These are phyloP conservation scores for Noccaea caerulescens DNA, from an alignment of 345 rosid genomes.

Conservation along the genomic window DNA sequence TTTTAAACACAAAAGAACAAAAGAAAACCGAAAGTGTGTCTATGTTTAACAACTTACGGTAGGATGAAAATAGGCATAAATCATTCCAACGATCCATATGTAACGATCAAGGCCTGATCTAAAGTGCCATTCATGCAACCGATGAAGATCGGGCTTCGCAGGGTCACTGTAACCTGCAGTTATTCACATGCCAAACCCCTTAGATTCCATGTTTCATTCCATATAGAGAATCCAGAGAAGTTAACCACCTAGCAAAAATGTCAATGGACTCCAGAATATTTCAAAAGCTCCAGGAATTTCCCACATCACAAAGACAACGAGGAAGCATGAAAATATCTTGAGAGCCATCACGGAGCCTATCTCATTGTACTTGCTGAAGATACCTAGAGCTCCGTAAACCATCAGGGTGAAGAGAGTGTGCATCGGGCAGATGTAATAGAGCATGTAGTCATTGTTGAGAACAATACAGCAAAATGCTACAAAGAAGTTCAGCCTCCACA, in stretches of 20 bases:
- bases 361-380: conserved; percentile 82
- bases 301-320: conserved; percentile 87
- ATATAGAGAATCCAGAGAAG: conserved; percentile 14
- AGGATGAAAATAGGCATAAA: conserved; percentile 95
- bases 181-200: conserved; percentile 1
- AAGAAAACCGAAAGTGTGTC: not conserved
- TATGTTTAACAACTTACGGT: conserved; percentile 55
- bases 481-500: conserved; percentile 98
- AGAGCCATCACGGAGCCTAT: conserved; percentile 83
- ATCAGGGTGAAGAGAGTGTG: conserved; percentile 93
- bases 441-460: conserved; percentile 93
- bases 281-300: conserved; percentile 90
- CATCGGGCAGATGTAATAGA: conserved; percentile 98
- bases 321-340: conserved; percentile 84
- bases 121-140: conserved; percentile 93
- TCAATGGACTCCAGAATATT: conserved; percentile 77
- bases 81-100: conserved; percentile 95
- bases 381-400: conserved; percentile 95
- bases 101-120: conserved; percentile 99
- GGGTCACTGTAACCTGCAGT: conserved; percentile 86
- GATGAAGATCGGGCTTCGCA: conserved; percentile 83
- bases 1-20: conserved; percentile 9
- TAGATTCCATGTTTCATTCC: not conserved
- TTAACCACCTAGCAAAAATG: conserved; percentile 68
- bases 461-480: conserved; percentile 89